A percentile compares a stretch with the other conserved stretches of the same genome.
phyloP scores from a whole-genome alignment of 1,284 basidiomycete species.

The Phellopilus nigrolimitatus region DNA sequence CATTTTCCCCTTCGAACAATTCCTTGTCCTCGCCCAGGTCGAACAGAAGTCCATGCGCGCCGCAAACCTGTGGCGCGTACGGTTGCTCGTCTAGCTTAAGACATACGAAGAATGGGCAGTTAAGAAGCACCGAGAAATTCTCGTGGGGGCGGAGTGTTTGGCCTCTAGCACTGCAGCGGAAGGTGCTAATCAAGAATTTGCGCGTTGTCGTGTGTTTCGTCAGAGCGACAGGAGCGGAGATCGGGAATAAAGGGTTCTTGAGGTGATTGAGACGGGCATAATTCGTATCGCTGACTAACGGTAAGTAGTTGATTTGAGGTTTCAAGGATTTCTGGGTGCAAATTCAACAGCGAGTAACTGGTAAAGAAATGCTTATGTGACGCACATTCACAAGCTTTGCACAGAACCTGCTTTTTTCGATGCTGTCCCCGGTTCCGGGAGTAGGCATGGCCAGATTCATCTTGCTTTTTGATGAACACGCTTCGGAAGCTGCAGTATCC shows the following conservation, averaged over 20 bases:
- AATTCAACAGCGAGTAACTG: too few species aligned
- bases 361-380: too few species aligned
- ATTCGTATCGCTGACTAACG: too few species aligned
- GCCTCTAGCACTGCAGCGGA: background rate
- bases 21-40: background rate
- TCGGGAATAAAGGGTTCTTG: background rate
- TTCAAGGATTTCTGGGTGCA: background rate
- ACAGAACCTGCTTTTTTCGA: too few species aligned
- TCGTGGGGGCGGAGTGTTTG: background rate
- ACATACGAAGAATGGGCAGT: conserved; percentile 23
- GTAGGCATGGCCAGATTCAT: too few species aligned
- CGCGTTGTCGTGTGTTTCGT: background rate
- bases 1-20: background rate
- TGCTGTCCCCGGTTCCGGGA: too few species aligned
- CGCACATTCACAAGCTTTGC: too few species aligned
- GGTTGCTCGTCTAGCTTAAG: conserved; percentile 25
- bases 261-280: background rate
- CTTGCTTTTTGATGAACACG: too few species aligned
- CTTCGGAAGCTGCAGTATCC: too few species aligned
- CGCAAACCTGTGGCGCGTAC: conserved; percentile 28
- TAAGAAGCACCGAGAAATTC: background rate
- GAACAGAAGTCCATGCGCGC: conserved; percentile 24
- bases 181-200: background rate
- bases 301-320: too few species aligned
- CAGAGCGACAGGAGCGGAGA: background rate